A percentile compares a stretch with the other conserved stretches of the same genome.
Conservation (phyloP, 805 yeast species). For the Kazachstania kunashirensis region DNA sequence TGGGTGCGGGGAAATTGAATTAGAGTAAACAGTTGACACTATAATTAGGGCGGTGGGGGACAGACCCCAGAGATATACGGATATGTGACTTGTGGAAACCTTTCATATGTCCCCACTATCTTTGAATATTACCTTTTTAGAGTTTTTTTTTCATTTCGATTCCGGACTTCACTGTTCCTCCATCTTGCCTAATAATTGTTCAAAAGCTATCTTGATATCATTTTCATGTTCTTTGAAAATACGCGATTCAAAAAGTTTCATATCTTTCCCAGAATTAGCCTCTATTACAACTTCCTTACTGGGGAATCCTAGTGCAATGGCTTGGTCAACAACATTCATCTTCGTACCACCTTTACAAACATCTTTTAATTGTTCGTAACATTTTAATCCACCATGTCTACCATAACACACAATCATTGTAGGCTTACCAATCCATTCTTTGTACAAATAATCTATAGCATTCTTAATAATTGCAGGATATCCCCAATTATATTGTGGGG, state of each 20-base stretch:
- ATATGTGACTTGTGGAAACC: too few species aligned
- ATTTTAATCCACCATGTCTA: slow-evolving; percentile 25
- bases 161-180: too few species aligned
- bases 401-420: slow-evolving; percentile 29
- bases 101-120: too few species aligned
- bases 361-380: slow-evolving; percentile 19
- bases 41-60: too few species aligned
- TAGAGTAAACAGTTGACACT: too few species aligned
- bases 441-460: slow-evolving; percentile 30
- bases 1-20: too few species aligned
- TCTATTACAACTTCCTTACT: slow-evolving; percentile 1
- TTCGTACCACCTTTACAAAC: slow-evolving; percentile 16
- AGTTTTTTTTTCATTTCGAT: too few species aligned
- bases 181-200: neutral
- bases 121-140: too few species aligned
- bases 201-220: slow-evolving; percentile 4
- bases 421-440: slow-evolving; percentile 31
- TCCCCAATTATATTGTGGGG: slow-evolving; percentile 34
- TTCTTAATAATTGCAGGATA: slow-evolving; percentile 32
- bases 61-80: too few species aligned
- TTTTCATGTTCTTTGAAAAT: slow-evolving; percentile 1
- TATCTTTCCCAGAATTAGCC: slow-evolving; percentile 5
- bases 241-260: neutral
- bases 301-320: slow-evolving; percentile 9
- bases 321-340: slow-evolving; percentile 9